phyloP scores from a whole-genome alignment of 108 stramenopile genomes.

The Conticribra guillardii region DNA sequence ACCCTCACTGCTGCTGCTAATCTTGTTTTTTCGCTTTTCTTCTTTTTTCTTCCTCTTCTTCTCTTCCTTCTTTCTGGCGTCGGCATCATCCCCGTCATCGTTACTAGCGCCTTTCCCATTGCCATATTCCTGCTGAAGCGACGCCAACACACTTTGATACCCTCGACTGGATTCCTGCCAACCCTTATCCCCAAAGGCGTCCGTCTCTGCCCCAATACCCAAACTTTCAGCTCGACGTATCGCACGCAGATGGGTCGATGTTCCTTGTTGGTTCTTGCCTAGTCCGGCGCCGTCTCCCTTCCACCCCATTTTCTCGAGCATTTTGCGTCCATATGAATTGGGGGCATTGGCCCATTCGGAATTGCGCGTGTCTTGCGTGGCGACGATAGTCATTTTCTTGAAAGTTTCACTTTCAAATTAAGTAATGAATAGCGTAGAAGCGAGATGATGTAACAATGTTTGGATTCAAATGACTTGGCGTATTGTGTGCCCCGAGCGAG shows the following conservation, averaged over 20 bases:
- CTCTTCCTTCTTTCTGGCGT: conserved; percentile 39
- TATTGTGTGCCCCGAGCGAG: no score
- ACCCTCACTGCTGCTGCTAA: conserved; percentile 11
- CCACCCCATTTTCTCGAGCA: conserved; percentile 94
- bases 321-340: conserved; percentile 62
- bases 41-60: conserved; percentile 44
- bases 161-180: conserved; percentile 49
- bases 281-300: conserved; percentile 81
- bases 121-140: conserved; percentile 37
- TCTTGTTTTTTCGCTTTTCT: conserved; percentile 7
- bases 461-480: no score
- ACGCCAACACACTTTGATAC: conserved; percentile 58
- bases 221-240: conserved; percentile 59
- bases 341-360: conserved; percentile 68
- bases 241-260: conserved; percentile 44
- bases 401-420: no score
- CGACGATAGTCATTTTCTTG: background rate
- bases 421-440: background rate
- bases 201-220: conserved; percentile 69
- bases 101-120: no score
- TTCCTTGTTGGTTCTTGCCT: conserved; percentile 78
- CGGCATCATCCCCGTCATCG: conserved; percentile 15
- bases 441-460: no score
- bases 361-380: background rate
- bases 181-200: conserved; percentile 53